Evolutionary conservation across 352 stramenopile genomes (phyloP).

Genomic region (Phytophthora fragariaefolia): DNA sequence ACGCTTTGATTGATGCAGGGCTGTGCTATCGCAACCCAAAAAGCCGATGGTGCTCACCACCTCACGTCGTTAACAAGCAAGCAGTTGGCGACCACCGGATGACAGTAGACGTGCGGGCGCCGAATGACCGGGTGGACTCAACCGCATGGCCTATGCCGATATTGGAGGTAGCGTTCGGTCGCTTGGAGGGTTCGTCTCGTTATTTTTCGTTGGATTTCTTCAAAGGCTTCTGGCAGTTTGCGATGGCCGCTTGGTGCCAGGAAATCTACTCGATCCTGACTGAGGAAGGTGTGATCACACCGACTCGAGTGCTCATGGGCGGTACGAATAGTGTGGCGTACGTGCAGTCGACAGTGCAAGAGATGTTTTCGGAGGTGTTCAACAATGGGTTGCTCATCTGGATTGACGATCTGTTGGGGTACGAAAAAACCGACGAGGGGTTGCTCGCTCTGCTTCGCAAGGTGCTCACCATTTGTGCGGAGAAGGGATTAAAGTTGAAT

Average conservation of each 20-base stretch:
- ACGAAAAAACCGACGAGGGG: neutral
- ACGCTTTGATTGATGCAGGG: conserved; percentile 3
- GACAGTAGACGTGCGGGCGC: conserved; percentile 16
- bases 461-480: conserved; percentile 9
- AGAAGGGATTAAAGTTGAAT: conserved; percentile 13
- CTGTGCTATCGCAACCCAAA: conserved; percentile 15
- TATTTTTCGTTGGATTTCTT: conserved; percentile 29
- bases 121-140: conserved; percentile 9
- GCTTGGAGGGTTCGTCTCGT: conserved; percentile 5
- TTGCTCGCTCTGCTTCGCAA: conserved; percentile 4
- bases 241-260: conserved; percentile 2
- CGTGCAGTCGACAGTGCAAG: neutral
- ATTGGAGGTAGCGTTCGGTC: conserved; percentile 6
- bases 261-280: conserved; percentile 26
- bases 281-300: conserved; percentile 20
- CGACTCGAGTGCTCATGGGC: neutral
- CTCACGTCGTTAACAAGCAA: conserved; percentile 17
- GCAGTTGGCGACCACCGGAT: neutral
- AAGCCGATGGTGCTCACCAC: conserved; percentile 9
- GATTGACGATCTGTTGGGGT: neutral
- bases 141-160: conserved; percentile 22
- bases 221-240: conserved; percentile 29
- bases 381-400: neutral
- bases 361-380: neutral
- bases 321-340: neutral